Base-by-base conservation (phyloP, 2,329 filamentous ascomycete species). In the Hymenotorrendiella dingleyae region DNA sequence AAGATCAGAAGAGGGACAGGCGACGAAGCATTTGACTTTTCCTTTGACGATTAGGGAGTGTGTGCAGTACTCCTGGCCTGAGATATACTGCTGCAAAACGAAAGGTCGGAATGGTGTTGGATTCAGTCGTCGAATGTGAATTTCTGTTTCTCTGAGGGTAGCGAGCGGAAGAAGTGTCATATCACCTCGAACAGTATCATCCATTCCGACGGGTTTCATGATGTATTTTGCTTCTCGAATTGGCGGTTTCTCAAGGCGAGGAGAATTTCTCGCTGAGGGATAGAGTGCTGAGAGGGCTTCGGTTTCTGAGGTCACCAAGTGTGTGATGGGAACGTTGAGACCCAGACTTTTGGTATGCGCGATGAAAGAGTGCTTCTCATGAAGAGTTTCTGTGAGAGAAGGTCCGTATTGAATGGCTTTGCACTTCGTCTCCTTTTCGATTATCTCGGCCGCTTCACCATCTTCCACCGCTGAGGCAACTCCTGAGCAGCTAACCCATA, bases 21-120 rank as follows among this genome's bases (percentile, higher is more conserved):
- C 77, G 6, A 78, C 74, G 50, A 89, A 87, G 0, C 74, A 76
- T 37, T 73, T 74, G 12, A 90, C 73, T 24, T 72, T 62, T 1
- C 84, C 84, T 0, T 68, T 64, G n/a, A 88, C 68, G 4, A 89
- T 65, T 3, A 89, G 67, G 0, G 82, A 66, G 52, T 89, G 84
- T 0, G 84, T 86, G 61, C 81, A 85, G 58, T 80, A 88, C 58
- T 88, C 83, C 0, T 76, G 73, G 0, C 72, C 69, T 0, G 55
- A 45, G 48, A 85, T 75, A 59, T 74, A 86, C 56, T 87, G 78
- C 56, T 90, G 83, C 19, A 88, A 59, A 46, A 87, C 70, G 72
- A 80, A 86, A 0, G 82, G 75, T 2, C 68, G 43, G 16, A 46
- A 51, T 0, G 47, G 40, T 1, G 53, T 49, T 2, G 56, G 57